These are phyloP conservation scores for Acacia confusa DNA, from an alignment of 306 rosid species.

Conservation along the genomic window DNA sequence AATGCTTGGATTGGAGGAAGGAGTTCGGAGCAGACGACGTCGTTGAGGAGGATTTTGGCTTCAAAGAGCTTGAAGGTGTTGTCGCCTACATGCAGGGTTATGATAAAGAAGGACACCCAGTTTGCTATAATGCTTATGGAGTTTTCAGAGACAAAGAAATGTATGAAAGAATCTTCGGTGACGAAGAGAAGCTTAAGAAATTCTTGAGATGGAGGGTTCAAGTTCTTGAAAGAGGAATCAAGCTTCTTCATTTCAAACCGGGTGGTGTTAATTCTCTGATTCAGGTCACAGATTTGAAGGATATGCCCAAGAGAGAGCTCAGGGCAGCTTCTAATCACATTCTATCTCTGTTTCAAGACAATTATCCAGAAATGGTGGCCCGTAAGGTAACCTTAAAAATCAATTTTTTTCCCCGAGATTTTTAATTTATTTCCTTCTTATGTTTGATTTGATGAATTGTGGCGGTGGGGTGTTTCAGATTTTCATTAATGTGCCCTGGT, in stretches of 20 bases:
- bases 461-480: conserved; percentile 41
- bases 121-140: conserved; percentile 84
- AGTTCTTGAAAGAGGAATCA: conserved; percentile 74
- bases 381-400: conserved; percentile 51
- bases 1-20: conserved; percentile 66
- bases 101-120: conserved; percentile 81
- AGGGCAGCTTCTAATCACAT: conserved; percentile 82
- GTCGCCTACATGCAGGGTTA: conserved; percentile 78
- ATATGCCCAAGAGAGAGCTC: conserved; percentile 92
- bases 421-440: background rate
- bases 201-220: conserved; percentile 88
- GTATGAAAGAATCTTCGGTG: conserved; percentile 76
- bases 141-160: conserved; percentile 63
- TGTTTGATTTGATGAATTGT: background rate
- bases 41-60: conserved; percentile 62
- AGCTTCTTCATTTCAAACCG: conserved; percentile 71
- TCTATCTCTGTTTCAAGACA: conserved; percentile 82
- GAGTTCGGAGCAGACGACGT: conserved; percentile 66
- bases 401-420: background rate
- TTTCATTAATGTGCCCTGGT: conserved; percentile 94
- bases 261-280: conserved; percentile 76
- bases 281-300: conserved; percentile 88
- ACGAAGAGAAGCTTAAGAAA: conserved; percentile 72
- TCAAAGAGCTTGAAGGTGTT: conserved; percentile 74
- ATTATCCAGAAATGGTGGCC: conserved; percentile 92